Conservation (phyloP, 441 rosid genomes). For the Populus hybrid region DNA sequence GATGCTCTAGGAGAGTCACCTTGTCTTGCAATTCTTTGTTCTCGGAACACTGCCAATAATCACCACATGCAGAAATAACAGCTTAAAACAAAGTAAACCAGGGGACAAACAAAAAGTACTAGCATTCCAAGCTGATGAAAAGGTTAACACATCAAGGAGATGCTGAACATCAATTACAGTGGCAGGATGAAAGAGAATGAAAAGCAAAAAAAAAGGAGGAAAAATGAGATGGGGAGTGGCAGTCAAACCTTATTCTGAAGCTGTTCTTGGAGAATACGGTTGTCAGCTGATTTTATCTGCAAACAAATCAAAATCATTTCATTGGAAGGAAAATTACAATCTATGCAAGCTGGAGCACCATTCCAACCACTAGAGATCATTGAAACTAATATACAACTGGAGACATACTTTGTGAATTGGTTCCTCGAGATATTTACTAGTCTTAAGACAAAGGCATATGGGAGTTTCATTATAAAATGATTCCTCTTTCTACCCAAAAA, state of each 20-base stretch:
- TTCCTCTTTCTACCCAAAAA: not conserved
- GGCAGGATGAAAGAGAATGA: not conserved
- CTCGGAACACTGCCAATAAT: slow-evolving; percentile 61
- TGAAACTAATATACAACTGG: not conserved
- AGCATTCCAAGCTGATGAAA: slow-evolving; percentile 5
- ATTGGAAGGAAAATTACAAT: not conserved
- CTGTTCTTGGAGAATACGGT: slow-evolving; percentile 93
- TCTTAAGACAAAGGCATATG: not conserved
- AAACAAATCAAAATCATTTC: slow-evolving; percentile 24
- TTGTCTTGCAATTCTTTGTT: slow-evolving; percentile 75
- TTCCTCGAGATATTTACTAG: not conserved
- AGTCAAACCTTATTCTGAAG: slow-evolving; percentile 70
- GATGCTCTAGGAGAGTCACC: slow-evolving; percentile 63
- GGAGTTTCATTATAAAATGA: not conserved
- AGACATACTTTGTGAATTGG: not conserved
- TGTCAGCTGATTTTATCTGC: slow-evolving; percentile 94
- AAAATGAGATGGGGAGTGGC: slow-evolving; percentile 3
- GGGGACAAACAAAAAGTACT: not conserved
- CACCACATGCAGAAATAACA: slow-evolving; percentile 14
- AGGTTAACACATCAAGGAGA: slow-evolving; percentile 1
- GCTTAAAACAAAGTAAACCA: not conserved
- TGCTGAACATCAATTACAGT: not conserved
- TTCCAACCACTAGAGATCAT: not conserved
- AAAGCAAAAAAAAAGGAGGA: not conserved
- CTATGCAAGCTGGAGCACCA: not conserved